Evolutionary conservation across 805 yeast genomes (phyloP).

Genomic region (Wickerhamiella sergipiensis): DNA sequence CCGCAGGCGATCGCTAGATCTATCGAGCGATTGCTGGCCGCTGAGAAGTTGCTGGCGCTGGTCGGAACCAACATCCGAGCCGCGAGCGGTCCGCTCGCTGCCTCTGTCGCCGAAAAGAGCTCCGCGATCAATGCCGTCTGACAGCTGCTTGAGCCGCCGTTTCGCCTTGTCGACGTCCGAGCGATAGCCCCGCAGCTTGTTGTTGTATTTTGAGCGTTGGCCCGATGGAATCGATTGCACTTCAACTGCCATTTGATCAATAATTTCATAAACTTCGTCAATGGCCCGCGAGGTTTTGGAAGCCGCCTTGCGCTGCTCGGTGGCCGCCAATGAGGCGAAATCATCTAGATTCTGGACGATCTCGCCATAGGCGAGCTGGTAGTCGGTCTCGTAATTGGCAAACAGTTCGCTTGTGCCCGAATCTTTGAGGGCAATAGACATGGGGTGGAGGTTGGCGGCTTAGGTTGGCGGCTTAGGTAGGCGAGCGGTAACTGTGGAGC

Average conservation of each 20-base stretch:
- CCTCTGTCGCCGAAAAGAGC: conserved; percentile 52
- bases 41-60: conserved; percentile 74
- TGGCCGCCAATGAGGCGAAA: conserved; percentile 35
- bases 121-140: conserved; percentile 60
- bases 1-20: conserved; percentile 67
- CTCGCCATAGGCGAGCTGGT: conserved; percentile 55
- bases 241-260: conserved; percentile 81
- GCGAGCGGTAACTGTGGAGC: no score
- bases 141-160: conserved; percentile 32
- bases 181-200: conserved; percentile 62
- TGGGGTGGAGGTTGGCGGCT: background rate
- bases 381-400: conserved; percentile 54
- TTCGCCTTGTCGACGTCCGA: conserved; percentile 45
- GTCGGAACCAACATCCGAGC: conserved; percentile 29
- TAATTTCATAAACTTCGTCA: conserved; percentile 69
- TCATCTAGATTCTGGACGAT: conserved; percentile 51
- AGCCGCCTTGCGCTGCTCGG: conserved; percentile 20
- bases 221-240: conserved; percentile 71
- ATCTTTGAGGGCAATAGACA: background rate
- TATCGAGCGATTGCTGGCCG: conserved; percentile 67
- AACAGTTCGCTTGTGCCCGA: conserved; percentile 32
- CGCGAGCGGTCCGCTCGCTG: conserved; percentile 16
- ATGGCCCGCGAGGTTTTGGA: conserved; percentile 21
- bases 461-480: no score
- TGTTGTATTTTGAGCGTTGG: conserved; percentile 54